A percentile compares a stretch with the other conserved stretches of the same genome.
Conservation (phyloP, 352 stramenopile genomes). For the Plasmopara halstedii region DNA sequence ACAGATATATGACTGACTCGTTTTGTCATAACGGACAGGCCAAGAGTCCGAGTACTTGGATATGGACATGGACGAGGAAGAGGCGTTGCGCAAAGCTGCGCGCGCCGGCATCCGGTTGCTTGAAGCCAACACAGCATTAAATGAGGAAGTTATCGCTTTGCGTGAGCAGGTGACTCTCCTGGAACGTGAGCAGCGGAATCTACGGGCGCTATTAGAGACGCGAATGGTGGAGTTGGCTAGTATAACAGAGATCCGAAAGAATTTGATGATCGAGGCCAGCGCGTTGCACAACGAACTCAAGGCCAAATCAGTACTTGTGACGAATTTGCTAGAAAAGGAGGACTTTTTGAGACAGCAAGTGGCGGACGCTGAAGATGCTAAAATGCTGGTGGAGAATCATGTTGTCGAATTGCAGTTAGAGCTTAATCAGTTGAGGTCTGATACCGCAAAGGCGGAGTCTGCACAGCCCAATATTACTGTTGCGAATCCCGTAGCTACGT, state of each 20-base stretch:
- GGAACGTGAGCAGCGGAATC: constrained; percentile 38
- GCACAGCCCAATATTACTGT: constrained; percentile 17
- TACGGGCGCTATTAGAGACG: constrained; percentile 31
- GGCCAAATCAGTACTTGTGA: constrained; percentile 50
- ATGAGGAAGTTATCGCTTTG: constrained; percentile 49
- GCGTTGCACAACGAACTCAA: constrained; percentile 46
- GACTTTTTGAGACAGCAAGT: constrained; percentile 30
- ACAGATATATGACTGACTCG: no score
- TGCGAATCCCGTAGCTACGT: constrained; percentile 38
- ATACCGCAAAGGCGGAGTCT: constrained; percentile 8
- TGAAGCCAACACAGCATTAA: constrained; percentile 65
- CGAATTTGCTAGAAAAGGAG: constrained; percentile 44
- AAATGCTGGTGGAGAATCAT: constrained; percentile 31
- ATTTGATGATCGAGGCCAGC: constrained; percentile 44
- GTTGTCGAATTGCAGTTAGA: constrained; percentile 23
- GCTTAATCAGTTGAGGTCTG: constrained; percentile 6
- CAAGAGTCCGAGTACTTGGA: constrained; percentile 27
- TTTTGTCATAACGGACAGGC: constrained; percentile 13
- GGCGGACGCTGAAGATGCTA: constrained; percentile 21
- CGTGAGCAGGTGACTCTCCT: constrained; percentile 49
- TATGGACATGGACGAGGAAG: constrained; percentile 45
- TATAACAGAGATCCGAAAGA: constrained; percentile 37
- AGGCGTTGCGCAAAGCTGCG: constrained; percentile 53
- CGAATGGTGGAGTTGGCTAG: constrained; percentile 31
- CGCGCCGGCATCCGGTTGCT: constrained; percentile 63